Evolutionary conservation across 768 basidiomycete species (phyloP).

Genomic region (Kwoniella dendrophila): DNA sequence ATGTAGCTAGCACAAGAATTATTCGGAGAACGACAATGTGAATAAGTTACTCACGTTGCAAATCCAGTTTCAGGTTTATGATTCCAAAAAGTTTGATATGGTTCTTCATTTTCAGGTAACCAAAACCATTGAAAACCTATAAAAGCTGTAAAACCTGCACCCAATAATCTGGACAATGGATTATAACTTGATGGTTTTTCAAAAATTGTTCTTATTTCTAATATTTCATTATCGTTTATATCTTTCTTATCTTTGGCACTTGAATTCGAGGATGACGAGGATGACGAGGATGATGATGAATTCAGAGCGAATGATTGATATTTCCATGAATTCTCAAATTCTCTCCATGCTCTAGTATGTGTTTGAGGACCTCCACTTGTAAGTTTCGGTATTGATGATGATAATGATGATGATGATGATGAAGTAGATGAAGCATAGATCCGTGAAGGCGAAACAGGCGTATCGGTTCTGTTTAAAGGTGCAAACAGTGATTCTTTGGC

Average conservation of each 20-base stretch:
- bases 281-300: too few species aligned
- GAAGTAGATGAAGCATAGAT: background rate
- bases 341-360: conserved; percentile 6
- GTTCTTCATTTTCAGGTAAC: conserved; percentile 1
- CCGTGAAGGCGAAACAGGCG: background rate
- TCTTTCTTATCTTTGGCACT: background rate
- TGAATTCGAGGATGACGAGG: too few species aligned
- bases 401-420: background rate
- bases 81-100: conserved; percentile 14
- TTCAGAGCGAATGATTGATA: too few species aligned
- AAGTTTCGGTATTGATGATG: background rate
- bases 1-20: background rate
- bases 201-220: conserved; percentile 11
- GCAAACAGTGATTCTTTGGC: background rate
- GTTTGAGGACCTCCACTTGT: background rate
- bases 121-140: conserved; percentile 2
- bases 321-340: background rate
- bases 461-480: background rate
- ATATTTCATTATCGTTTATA: background rate
- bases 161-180: background rate
- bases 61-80: background rate
- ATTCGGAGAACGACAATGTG: background rate
- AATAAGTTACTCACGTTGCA: conserved; percentile 7
- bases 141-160: background rate
- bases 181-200: conserved; percentile 9